phyloP scores from a whole-genome alignment of 2,329 filamentous ascomycete genomes.

The Sporothrix pallida region DNA sequence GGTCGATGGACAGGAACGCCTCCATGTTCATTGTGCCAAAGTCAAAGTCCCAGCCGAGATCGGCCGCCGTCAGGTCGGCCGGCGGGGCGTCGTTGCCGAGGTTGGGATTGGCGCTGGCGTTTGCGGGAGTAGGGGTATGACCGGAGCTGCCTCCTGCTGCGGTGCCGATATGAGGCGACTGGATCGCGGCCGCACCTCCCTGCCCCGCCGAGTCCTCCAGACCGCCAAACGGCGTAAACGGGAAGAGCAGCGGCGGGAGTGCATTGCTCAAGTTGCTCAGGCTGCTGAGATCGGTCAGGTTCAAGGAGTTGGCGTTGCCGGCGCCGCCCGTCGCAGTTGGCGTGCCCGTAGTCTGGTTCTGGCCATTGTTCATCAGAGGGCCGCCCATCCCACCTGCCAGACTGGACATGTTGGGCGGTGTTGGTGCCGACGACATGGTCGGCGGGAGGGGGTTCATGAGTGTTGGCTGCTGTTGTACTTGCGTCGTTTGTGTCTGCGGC shows the following conservation, averaged over 20 bases:
- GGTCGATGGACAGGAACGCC: constrained; percentile 37
- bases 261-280: constrained; percentile 29
- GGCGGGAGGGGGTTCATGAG: constrained; percentile 6
- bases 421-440: background rate
- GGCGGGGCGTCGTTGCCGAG: constrained; percentile 12
- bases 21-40: constrained; percentile 39
- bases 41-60: constrained; percentile 38
- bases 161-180: background rate
- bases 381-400: background rate
- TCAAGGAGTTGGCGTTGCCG: background rate
- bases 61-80: constrained; percentile 35
- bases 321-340: background rate
- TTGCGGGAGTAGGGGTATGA: too few relatives aligned
- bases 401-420: background rate
- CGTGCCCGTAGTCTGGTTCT: background rate
- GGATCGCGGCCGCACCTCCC: background rate
- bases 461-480: background rate
- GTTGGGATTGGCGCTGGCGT: background rate
- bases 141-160: too few relatives aligned
- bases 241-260: constrained; percentile 29
- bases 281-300: constrained; percentile 23
- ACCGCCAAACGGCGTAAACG: constrained; percentile 30
- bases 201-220: constrained; percentile 27
- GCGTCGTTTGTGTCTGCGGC: background rate
- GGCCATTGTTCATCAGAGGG: background rate